Base-by-base conservation (phyloP, 1,139 yeast genomes). In the Yamadazyma triangularis region DNA sequence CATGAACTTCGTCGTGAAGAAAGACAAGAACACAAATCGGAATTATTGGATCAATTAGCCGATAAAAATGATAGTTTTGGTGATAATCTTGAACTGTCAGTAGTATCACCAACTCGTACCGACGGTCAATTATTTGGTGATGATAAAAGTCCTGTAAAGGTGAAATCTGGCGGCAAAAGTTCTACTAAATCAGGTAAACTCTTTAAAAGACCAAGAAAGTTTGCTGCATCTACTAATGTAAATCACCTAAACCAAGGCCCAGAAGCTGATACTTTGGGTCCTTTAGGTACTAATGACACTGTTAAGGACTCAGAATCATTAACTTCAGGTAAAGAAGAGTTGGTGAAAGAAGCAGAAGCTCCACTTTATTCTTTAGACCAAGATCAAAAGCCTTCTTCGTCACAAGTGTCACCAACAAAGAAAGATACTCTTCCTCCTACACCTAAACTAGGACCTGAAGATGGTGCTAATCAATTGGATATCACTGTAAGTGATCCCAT, bases 401-500 rank as follows among this genome's bases (percentile, higher is more conserved):
- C n/a, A n/a, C n/a, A n/a, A n/a, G n/a, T n/a, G n/a, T 6, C n/a
- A 13, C 24, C 24, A 7, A n/a, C 13, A 22, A 22, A 11, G 13
- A 7, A n/a, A 22, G 7, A 9, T 7, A 22, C n/a, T 7, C 27
- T 23, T 18, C n/a, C 25, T 13, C 20, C 20, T 7, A 20, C 29
- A 13, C 15, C 31, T 13, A n/a, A 12, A n/a, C 26, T 31, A 15
- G 15, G 15, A 6, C 13, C 11, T 23, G 29, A 25, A 15, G 29
- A 13, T 10, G 32, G 28, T 4, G 29, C 23, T 26, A 39, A 38
- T 51, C 54, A 57, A 25, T 71, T 85, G 41, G 78, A 73, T 4
- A 81, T 89, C 25, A 58, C 79, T 1, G 95, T 89, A 2, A 93
- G 93, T 2, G 96, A 91, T 53, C 97, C 97, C 1, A 73, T 79